Evolutionary conservation across 106 monocot genomes (phyloP).

Genomic region (Dendrobium nobile): DNA sequence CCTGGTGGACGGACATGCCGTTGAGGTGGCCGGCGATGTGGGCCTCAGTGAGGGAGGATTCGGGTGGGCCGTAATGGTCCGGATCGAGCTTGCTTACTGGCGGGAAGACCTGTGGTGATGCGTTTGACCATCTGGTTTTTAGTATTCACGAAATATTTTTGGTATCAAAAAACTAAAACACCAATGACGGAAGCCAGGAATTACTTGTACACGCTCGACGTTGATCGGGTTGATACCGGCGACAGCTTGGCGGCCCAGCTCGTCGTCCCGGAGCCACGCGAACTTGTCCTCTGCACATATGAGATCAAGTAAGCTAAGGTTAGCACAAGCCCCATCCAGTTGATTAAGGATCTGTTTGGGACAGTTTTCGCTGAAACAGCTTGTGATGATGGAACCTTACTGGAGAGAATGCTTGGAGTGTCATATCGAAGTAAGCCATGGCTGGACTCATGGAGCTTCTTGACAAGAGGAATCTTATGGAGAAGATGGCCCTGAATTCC

Average conservation of each 20-base stretch:
- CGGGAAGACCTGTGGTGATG: conserved; percentile 48
- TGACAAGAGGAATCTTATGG: conserved; percentile 53
- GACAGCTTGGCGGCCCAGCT: conserved; percentile 68
- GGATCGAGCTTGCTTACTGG: conserved; percentile 63
- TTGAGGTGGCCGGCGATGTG: conserved; percentile 55
- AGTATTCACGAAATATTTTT: background rate
- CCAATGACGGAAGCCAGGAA: background rate
- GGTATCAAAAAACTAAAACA: background rate
- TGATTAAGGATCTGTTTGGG: too few relatives aligned
- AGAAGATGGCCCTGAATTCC: conserved; percentile 68
- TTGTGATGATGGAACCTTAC: conserved; percentile 23
- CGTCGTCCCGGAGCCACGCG: conserved; percentile 83
- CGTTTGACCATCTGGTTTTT: background rate
- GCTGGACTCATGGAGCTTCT: conserved; percentile 61
- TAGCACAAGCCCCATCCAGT: background rate
- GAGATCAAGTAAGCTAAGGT: background rate
- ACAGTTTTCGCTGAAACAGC: background rate
- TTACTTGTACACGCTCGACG: conserved; percentile 59
- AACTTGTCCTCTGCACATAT: conserved; percentile 68
- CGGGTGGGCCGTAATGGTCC: conserved; percentile 60
- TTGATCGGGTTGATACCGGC: conserved; percentile 79
- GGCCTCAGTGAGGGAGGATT: conserved; percentile 58
- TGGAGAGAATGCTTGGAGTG: conserved; percentile 69
- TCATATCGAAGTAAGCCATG: conserved; percentile 72
- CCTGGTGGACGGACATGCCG: conserved; percentile 65